Evolutionary conservation across 176 grass and related monocot genomes (phyloP).

Genomic region (Otatea glauca): DNA sequence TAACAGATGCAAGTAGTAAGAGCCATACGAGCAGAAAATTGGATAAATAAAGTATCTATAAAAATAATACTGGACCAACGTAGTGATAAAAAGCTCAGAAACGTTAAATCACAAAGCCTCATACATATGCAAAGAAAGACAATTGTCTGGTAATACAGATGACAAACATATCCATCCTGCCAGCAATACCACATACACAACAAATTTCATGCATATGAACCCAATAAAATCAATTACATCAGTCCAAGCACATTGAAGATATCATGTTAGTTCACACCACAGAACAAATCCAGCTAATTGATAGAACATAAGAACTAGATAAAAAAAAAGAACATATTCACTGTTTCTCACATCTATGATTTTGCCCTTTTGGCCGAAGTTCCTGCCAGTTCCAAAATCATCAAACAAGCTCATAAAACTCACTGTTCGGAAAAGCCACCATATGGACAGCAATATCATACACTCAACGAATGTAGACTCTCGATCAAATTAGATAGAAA

Average conservation of each 20-base stretch:
- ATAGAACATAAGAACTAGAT: neutral
- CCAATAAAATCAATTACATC: too few species aligned
- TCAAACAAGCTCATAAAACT: constrained; percentile 13
- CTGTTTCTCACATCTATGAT: neutral
- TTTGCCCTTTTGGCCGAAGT: neutral
- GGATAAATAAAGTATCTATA: constrained; percentile 1
- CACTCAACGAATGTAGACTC: neutral
- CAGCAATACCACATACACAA: too few species aligned
- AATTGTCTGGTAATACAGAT: constrained; percentile 3
- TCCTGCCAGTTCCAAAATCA: constrained; percentile 12
- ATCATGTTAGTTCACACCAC: neutral
- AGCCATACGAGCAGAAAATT: constrained; percentile 31
- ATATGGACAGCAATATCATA: constrained; percentile 1
- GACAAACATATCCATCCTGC: neutral
- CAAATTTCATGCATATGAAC: constrained; percentile 29
- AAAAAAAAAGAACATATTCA: neutral
- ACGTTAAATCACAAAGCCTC: neutral
- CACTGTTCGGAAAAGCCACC: neutral
- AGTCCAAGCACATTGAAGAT: too few species aligned
- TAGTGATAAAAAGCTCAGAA: neutral
- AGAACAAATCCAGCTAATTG: neutral
- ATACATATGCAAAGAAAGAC: constrained; percentile 1
- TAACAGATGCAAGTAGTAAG: constrained; percentile 21
- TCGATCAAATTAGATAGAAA: constrained; percentile 17
- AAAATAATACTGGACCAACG: constrained; percentile 1